phyloP scores from a whole-genome alignment of 2,329 filamentous ascomycete genomes.

The Epichloe aotearoae region DNA sequence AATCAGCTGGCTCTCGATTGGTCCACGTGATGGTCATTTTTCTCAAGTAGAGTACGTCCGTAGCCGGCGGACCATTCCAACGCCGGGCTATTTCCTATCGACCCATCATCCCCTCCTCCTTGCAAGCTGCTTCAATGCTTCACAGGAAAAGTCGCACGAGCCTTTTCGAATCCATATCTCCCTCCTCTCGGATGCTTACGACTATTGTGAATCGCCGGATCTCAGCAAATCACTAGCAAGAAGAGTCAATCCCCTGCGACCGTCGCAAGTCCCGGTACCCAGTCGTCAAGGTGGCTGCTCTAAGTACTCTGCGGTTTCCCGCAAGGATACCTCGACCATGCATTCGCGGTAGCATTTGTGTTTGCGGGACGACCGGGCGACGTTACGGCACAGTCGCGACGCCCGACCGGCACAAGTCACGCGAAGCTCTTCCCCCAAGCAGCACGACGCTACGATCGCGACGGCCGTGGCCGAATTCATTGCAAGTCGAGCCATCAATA shows the following conservation, averaged over 20 bases:
- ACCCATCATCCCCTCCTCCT: no score
- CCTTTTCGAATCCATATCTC: background rate
- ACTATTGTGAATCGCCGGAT: background rate
- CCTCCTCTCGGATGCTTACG: background rate
- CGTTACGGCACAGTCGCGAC: constrained; percentile 18
- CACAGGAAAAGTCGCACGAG: no score
- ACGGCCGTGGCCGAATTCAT: constrained; percentile 12
- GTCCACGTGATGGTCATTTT: constrained; percentile 3
- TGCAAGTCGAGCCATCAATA: constrained; percentile 7
- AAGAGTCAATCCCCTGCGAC: background rate
- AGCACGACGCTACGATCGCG: constrained; percentile 8
- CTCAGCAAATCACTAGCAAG: background rate
- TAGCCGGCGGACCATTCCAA: background rate
- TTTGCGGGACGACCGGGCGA: constrained; percentile 25
- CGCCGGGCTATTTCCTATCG: background rate
- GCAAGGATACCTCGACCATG: constrained; percentile 32
- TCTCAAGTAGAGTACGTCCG: background rate
- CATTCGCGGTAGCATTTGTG: constrained; percentile 23
- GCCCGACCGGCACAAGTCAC: constrained; percentile 11
- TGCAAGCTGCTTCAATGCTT: no score
- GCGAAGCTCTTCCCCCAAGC: constrained; percentile 10
- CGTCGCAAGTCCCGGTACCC: constrained; percentile 3
- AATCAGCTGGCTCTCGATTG: background rate
- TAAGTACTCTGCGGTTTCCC: constrained; percentile 29
- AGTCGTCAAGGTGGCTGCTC: constrained; percentile 21